Conservation (phyloP, 306 rosid genomes). For the Castanea sativa region DNA sequence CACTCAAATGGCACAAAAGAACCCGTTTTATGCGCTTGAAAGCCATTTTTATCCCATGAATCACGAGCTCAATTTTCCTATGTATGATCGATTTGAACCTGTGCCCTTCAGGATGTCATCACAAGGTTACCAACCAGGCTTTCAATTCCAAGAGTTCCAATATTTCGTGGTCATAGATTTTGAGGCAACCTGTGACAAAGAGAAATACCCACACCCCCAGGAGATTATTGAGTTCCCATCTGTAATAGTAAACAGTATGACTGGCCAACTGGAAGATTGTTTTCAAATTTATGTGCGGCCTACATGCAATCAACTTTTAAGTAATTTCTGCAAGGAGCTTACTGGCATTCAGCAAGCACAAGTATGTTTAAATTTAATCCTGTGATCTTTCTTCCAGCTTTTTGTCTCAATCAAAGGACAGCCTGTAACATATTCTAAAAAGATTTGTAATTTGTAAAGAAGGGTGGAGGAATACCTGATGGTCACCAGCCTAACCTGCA, state of each 20-base stretch:
- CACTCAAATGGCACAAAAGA: neutral
- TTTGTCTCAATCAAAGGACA: neutral
- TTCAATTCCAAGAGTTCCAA: slow-evolving; percentile 26
- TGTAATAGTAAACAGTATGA: slow-evolving; percentile 25
- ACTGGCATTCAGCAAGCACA: slow-evolving; percentile 29
- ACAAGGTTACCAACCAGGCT: slow-evolving; percentile 12
- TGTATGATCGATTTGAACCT: slow-evolving; percentile 5
- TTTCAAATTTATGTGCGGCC: slow-evolving; percentile 34
- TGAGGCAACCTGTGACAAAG: slow-evolving; percentile 35
- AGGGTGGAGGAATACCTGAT: neutral
- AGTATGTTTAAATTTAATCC: slow-evolving; percentile 3
- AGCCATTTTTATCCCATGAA: slow-evolving; percentile 3
- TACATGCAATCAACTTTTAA: slow-evolving; percentile 17
- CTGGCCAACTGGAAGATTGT: slow-evolving; percentile 23
- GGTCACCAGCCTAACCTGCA: neutral
- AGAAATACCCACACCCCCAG: slow-evolving; percentile 22
- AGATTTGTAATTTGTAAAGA: neutral
- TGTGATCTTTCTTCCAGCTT: neutral
- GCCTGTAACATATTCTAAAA: neutral
- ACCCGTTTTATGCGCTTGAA: slow-evolving; percentile 11
- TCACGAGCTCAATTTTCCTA: slow-evolving; percentile 1
- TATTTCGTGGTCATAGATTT: slow-evolving; percentile 33
- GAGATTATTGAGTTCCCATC: slow-evolving; percentile 32
- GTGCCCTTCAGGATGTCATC: slow-evolving; percentile 2
- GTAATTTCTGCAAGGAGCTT: slow-evolving; percentile 30